Percentiles rank a stretch among this genome's conserved stretches.
phyloP scores from a whole-genome alignment of 176 grass and related monocot genomes.

The Oryza meridionalis region DNA sequence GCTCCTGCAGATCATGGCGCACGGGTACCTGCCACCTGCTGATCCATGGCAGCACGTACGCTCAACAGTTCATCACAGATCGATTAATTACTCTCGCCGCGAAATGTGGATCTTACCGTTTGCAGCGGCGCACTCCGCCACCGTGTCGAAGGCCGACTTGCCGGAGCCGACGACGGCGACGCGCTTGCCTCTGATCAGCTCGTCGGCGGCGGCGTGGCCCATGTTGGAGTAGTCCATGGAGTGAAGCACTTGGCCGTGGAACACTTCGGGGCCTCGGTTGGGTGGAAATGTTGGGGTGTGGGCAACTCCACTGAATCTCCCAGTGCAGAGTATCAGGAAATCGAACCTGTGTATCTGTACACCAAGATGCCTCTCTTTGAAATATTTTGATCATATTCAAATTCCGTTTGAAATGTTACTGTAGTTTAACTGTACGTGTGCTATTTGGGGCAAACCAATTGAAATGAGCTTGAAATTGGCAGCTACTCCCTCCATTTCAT shows the following conservation, averaged over 20 bases:
- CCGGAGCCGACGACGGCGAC: constrained; percentile 50
- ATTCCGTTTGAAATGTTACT: no score
- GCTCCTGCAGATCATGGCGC: constrained; percentile 51
- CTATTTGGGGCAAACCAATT: no score
- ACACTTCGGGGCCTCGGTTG: constrained; percentile 54
- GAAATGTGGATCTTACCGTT: constrained; percentile 22
- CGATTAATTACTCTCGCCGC: no score
- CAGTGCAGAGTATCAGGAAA: constrained; percentile 78
- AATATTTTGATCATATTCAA: no score
- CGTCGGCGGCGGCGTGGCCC: constrained; percentile 41
- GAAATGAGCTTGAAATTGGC: no score
- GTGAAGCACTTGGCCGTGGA: constrained; percentile 60
- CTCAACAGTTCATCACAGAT: no score
- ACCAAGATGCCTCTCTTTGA: no score
- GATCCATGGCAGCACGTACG: no score
- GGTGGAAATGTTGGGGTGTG: constrained; percentile 62
- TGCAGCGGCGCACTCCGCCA: constrained; percentile 48
- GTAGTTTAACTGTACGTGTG: no score
- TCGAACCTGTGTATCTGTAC: constrained; percentile 46
- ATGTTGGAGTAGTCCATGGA: constrained; percentile 60
- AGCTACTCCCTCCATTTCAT: no score
- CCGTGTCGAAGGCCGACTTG: constrained; percentile 50
- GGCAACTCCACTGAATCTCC: constrained; percentile 68
- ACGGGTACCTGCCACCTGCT: constrained; percentile 49
- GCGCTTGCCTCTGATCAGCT: constrained; percentile 54